Percentiles rank a stretch among this genome's conserved stretches.
Evolutionary conservation across 306 rosid species (phyloP).

Genomic region (Corylus heterophylla): DNA sequence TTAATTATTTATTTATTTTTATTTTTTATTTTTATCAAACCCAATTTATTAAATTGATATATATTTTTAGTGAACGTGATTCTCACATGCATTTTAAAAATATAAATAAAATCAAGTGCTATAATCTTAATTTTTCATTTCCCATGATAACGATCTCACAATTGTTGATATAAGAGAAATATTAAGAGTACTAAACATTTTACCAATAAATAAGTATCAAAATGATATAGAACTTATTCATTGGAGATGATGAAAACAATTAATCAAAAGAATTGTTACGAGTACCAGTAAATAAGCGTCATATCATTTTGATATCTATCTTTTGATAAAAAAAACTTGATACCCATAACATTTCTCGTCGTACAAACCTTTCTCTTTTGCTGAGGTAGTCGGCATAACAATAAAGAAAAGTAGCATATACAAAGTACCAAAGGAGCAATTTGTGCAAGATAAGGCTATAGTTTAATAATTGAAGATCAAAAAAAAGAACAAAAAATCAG

Average conservation of each 20-base stretch:
- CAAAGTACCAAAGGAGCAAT: slow-evolving; percentile 19
- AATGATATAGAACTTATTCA: no score
- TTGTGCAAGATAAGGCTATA: slow-evolving; percentile 12
- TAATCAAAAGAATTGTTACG: no score
- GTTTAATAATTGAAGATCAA: slow-evolving; percentile 7
- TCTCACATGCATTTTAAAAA: background rate
- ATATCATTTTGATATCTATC: no score
- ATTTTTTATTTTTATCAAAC: no score
- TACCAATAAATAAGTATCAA: no score
- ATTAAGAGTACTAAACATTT: no score
- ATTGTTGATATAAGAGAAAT: background rate
- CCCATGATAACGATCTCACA: background rate
- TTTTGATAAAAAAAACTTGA: no score
- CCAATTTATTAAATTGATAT: no score
- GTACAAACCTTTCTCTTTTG: background rate
- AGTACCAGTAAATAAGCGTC: no score
- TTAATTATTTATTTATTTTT: no score
- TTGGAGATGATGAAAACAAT: no score
- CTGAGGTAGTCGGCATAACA: background rate
- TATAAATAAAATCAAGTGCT: background rate
- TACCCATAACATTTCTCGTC: no score
- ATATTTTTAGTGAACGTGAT: background rate
- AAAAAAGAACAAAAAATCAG: slow-evolving; percentile 10
- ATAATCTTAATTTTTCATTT: background rate
- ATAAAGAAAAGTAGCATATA: background rate